These are phyloP conservation scores for Aureobasidium mangrovei DNA, from an alignment of 2,329 filamentous ascomycete genomes.

Conservation along the genomic window DNA sequence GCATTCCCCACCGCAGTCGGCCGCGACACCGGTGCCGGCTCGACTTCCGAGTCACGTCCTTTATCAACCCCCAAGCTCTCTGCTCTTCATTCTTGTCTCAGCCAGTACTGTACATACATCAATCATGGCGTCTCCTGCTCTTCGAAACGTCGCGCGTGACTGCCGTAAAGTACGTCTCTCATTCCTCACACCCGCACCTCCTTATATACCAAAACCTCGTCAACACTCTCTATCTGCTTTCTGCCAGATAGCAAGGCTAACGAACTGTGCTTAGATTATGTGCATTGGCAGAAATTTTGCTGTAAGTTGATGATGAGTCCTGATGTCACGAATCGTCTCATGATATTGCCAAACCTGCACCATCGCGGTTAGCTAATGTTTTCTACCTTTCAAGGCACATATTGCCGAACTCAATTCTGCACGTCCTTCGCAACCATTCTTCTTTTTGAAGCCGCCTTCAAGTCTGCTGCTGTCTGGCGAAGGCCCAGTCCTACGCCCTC, in stretches of 20 bases:
- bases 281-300: constrained; percentile 97
- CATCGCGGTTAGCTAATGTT: not conserved
- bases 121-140: constrained; percentile 24
- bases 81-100: not conserved
- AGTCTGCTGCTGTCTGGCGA: constrained; percentile 72
- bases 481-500: constrained; percentile 73
- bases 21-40: too few relatives aligned
- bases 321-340: not conserved
- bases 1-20: not conserved
- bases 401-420: constrained; percentile 83
- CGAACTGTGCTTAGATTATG: constrained; percentile 51
- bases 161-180: constrained; percentile 37
- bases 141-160: constrained; percentile 19
- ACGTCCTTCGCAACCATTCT: constrained; percentile 61
- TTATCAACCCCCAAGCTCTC: not conserved
- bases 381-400: constrained; percentile 53
- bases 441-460: constrained; percentile 92
- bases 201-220: not conserved
- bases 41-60: too few relatives aligned
- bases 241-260: not conserved
- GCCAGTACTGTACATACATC: not conserved
- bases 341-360: not conserved
- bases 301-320: constrained; percentile 4
- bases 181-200: not conserved
- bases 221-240: not conserved